Conservation (phyloP, 768 basidiomycete species). For the Rhodocollybia butyracea region DNA sequence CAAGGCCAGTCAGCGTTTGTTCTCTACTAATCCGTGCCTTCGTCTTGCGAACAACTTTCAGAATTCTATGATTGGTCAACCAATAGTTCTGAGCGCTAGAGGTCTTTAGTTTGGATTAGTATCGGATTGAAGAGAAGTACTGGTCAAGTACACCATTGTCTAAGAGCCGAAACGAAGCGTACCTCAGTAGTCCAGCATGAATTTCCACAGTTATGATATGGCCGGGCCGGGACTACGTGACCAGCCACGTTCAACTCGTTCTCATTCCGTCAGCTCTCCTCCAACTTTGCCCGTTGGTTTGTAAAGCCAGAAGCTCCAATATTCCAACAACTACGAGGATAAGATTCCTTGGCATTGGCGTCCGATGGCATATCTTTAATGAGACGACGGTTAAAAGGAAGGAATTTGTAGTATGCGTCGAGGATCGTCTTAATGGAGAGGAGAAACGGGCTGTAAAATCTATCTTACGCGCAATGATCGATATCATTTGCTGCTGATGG, state of each 20-base stretch:
- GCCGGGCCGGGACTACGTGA: too few species aligned
- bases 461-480: slow-evolving; percentile 15
- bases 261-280: slow-evolving; percentile 81
- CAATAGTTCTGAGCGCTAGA: too few species aligned
- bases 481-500: slow-evolving; percentile 3
- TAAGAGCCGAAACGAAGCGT: too few species aligned
- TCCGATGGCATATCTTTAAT: slow-evolving; percentile 29
- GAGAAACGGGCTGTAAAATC: slow-evolving; percentile 26
- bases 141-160: too few species aligned
- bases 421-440: slow-evolving; percentile 27
- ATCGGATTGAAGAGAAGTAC: too few species aligned
- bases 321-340: background rate
- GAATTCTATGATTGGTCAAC: too few species aligned
- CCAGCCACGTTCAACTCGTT: slow-evolving; percentile 31
- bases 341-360: background rate
- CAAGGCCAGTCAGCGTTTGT: too few species aligned
- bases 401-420: slow-evolving; percentile 18
- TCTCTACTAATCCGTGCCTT: too few species aligned
- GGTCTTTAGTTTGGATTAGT: too few species aligned
- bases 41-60: too few species aligned
- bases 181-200: too few species aligned
- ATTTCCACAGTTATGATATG: too few species aligned
- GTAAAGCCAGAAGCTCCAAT: slow-evolving; percentile 39
- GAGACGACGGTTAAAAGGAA: slow-evolving; percentile 57
- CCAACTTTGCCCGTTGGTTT: slow-evolving; percentile 71